These are phyloP conservation scores for Aspergillus fructus DNA, from an alignment of 2,329 filamentous ascomycete species.

Conservation along the genomic window DNA sequence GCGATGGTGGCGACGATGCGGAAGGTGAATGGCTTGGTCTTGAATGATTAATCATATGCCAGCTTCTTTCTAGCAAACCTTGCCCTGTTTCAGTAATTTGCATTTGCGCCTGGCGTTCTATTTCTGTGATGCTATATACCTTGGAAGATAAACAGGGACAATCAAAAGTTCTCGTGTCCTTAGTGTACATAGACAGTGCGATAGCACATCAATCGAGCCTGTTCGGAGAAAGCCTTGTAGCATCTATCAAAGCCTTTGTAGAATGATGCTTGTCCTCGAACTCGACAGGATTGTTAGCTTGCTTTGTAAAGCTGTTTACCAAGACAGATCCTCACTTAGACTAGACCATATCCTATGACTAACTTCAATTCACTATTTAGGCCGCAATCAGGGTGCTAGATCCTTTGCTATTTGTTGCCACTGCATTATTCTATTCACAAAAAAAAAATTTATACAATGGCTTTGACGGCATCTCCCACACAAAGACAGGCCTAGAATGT, in stretches of 20 bases:
- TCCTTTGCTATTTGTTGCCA: too few relatives aligned
- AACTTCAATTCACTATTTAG: too few relatives aligned
- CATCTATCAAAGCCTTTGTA: not conserved
- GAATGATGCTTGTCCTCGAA: not conserved
- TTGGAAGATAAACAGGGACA: slow-evolving; percentile 22
- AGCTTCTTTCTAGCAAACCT: slow-evolving; percentile 5
- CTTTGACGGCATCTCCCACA: too few relatives aligned
- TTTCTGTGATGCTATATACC: slow-evolving; percentile 24
- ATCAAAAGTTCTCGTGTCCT: slow-evolving; percentile 19
- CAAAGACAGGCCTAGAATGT: too few relatives aligned
- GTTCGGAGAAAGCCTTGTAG: not conserved
- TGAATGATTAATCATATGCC: slow-evolving; percentile 37
- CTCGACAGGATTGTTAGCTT: not conserved
- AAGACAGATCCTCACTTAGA: not conserved
- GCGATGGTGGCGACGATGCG: slow-evolving; percentile 31
- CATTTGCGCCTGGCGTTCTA: slow-evolving; percentile 32
- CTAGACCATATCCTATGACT: not conserved
- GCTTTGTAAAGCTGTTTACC: not conserved
- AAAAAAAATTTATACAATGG: too few relatives aligned
- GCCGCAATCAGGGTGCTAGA: too few relatives aligned
- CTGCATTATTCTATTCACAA: too few relatives aligned
- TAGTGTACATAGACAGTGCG: slow-evolving; percentile 10
- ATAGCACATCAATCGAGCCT: slow-evolving; percentile 4
- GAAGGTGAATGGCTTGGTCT: slow-evolving; percentile 57
- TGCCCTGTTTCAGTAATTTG: slow-evolving; percentile 21